Percentiles rank a stretch among this genome's conserved stretches.
Evolutionary conservation across 257 asterid species (phyloP).

Genomic region (Solanum pimpinellifolium): DNA sequence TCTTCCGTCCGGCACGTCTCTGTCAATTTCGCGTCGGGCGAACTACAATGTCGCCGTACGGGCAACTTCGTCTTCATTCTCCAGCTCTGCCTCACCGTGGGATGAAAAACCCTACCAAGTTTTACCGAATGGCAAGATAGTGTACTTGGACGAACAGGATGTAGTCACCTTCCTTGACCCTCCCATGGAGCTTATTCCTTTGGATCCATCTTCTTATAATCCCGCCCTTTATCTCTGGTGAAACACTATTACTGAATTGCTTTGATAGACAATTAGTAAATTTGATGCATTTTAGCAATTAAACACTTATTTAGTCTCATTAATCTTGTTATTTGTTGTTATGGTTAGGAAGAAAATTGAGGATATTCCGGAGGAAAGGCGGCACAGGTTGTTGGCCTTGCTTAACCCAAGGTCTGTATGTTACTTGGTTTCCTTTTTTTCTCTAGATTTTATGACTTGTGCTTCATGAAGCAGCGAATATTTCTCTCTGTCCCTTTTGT

Average conservation of each 20-base stretch:
- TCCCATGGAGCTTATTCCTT: conserved; percentile 61
- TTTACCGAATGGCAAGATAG: conserved; percentile 16
- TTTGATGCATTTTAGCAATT: background rate
- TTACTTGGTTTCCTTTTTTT: background rate
- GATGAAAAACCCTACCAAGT: conserved; percentile 34
- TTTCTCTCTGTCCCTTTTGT: background rate
- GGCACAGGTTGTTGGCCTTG: conserved; percentile 47
- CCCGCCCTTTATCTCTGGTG: conserved; percentile 86
- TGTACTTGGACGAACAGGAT: conserved; percentile 54
- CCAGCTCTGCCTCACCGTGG: conserved; percentile 19
- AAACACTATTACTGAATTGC: background rate
- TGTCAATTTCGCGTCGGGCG: background rate
- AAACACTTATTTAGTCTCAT: background rate
- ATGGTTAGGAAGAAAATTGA: conserved; percentile 71
- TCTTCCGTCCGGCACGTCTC: background rate
- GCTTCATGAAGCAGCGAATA: background rate
- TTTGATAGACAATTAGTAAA: background rate
- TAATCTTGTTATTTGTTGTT: background rate
- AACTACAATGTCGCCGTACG: background rate
- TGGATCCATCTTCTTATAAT: conserved; percentile 69
- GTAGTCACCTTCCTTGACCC: conserved; percentile 72
- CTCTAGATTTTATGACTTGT: background rate
- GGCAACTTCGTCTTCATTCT: background rate
- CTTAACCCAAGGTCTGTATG: conserved; percentile 47
- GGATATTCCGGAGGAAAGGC: conserved; percentile 74